Conservation (phyloP, 768 basidiomycete species). For the Coprinopsis cinerea region DNA sequence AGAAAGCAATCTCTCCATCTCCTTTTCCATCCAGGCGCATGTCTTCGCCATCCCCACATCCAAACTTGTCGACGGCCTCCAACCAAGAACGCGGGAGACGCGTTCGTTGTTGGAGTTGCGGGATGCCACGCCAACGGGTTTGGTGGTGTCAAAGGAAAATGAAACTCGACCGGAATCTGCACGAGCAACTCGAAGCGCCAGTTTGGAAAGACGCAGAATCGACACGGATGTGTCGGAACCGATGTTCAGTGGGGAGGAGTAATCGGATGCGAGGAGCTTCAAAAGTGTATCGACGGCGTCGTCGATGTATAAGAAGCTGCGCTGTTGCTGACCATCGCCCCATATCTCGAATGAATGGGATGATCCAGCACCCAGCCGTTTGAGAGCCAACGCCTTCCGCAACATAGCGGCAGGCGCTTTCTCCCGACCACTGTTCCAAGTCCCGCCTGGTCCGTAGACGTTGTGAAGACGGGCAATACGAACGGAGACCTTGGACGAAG, state of each 20-base stretch:
- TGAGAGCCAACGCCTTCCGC: constrained; percentile 41
- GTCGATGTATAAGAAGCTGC: constrained; percentile 52
- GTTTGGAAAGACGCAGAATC: constrained; percentile 20
- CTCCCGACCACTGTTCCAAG: constrained; percentile 50
- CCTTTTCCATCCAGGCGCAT: constrained; percentile 38
- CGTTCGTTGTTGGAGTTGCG: constrained; percentile 48
- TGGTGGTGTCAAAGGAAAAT: constrained; percentile 22
- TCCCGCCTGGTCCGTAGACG: constrained; percentile 48
- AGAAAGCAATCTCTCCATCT: constrained; percentile 22
- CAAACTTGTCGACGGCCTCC: constrained; percentile 37
- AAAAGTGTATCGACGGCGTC: constrained; percentile 50
- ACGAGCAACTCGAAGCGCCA: constrained; percentile 25
- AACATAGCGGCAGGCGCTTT: constrained; percentile 54
- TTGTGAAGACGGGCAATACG: constrained; percentile 55
- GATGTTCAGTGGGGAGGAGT: constrained; percentile 38
- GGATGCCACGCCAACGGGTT: constrained; percentile 42
- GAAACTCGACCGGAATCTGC: constrained; percentile 30
- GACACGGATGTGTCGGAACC: constrained; percentile 41
- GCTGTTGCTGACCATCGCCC: constrained; percentile 47
- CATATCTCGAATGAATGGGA: constrained; percentile 43
- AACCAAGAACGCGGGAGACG: constrained; percentile 26
- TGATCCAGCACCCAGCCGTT: constrained; percentile 12
- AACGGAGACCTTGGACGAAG: constrained; percentile 25
- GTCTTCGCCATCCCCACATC: constrained; percentile 44
- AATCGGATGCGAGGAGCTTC: constrained; percentile 34